Evolutionary conservation across 1,284 basidiomycete species (phyloP).

Genomic region (Takashimella tepidaria): DNA sequence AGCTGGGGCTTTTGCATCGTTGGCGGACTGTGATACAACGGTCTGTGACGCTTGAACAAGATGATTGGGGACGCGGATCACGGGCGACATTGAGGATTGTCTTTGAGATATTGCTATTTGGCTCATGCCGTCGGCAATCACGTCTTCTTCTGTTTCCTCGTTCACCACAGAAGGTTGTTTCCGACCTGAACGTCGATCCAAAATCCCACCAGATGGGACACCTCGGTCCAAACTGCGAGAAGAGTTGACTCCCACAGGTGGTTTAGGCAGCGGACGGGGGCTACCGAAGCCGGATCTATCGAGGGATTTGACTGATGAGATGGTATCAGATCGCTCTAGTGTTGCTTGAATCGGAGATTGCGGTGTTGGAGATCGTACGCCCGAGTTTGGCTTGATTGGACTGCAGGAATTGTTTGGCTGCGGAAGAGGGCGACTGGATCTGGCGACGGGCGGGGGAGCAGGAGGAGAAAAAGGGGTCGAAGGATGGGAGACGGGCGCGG

Average conservation of each 20-base stretch:
- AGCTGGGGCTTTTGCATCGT: conserved; percentile 9
- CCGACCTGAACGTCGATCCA: conserved; percentile 2
- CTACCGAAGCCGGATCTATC: conserved; percentile 33
- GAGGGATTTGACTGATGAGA: conserved; percentile 42
- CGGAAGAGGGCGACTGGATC: not conserved
- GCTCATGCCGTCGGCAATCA: conserved; percentile 4
- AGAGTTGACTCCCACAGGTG: conserved; percentile 32
- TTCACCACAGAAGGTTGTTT: conserved; percentile 26
- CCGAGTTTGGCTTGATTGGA: not conserved
- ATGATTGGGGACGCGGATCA: not conserved
- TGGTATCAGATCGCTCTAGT: conserved; percentile 40
- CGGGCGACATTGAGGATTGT: not conserved
- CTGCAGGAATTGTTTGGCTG: not conserved
- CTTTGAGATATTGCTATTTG: not conserved
- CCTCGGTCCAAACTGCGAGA: conserved; percentile 42
- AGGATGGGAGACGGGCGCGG: conserved; percentile 5
- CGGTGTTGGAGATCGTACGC: conserved; percentile 6
- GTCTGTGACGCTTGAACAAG: conserved; percentile 1
- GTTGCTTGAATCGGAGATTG: conserved; percentile 15
- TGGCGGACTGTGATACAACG: conserved; percentile 1
- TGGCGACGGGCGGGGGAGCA: not conserved
- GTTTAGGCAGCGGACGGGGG: conserved; percentile 35
- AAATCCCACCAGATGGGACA: conserved; percentile 5
- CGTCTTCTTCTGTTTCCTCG: conserved; percentile 15
- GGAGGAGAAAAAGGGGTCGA: not conserved